Evolutionary conservation across 441 rosid genomes (phyloP), one percentile per base, ranked within the genome.

Genomic region (Pelargonium exstipulatum): DNA sequence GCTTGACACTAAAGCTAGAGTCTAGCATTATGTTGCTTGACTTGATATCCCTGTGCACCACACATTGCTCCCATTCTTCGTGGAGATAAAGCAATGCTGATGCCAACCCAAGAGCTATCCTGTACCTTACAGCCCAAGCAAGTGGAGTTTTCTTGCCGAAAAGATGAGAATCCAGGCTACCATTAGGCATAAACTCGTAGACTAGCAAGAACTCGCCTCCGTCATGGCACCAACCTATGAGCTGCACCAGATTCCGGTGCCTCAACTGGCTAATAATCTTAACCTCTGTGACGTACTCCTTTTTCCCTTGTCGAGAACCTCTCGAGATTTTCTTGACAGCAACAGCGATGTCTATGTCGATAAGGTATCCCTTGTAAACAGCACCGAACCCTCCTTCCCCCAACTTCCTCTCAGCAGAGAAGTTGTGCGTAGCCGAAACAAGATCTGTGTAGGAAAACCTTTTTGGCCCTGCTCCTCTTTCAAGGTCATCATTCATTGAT

Each of bases 351-450:
- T 72, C 76, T 5, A 71, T 45, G 8, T 78, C 73, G 14, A 55
- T 67, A 49, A 79, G 68, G 55, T 76, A 78, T 26, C 85, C 88
- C 69, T 62, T 78, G 64, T 83, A 87, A 55, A 85, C 88, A 0
- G 75, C 79, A 46, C 87, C 87, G 24, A 87, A 85, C 58, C 91
- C 86, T 68, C 86, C 81, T 77, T 83, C 82, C 1, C 91, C 87
- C 0, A 84, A 75, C 86, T 86, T 86, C 65, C 85, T 82, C 2
- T 43, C 82, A 13, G 64, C 70, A 0, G 81, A 76, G 74, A 86
- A 86, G 73, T 78, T 70, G 65, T 62, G 81, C 2, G 87, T 80
- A 26, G 89, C 83, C 0, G 53, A 71, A 22, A 62, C 71, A 32
- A 85, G 81, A 24, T 83, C 80, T n/a, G 71, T 48, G 43, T 73